Percentiles rank a stretch among this genome's conserved stretches.
These are phyloP conservation scores for Colletotrichum plurivorum DNA, from an alignment of 2,329 filamentous ascomycete species.

Conservation along the genomic window DNA sequence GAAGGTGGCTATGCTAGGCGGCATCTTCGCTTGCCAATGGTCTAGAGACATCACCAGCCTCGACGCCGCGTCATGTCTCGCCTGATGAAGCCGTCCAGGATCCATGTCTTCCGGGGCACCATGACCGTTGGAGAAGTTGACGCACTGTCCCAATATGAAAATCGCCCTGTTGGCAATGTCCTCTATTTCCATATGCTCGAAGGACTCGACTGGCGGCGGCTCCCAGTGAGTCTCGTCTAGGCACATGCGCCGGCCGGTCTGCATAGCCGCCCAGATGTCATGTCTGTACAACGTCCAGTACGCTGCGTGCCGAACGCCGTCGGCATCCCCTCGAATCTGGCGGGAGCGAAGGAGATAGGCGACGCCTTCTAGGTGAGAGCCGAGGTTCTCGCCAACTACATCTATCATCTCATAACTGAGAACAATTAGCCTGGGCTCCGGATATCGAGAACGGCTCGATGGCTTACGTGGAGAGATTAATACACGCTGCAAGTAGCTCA, in stretches of 20 bases:
- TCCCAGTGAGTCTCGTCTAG: background rate
- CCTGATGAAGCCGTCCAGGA: too few relatives aligned
- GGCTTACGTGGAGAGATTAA: too few relatives aligned
- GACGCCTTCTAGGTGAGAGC: constrained; percentile 56
- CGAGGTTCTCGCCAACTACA: too few relatives aligned
- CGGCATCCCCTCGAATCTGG: background rate
- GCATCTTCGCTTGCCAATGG: too few relatives aligned
- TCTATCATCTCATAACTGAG: too few relatives aligned
- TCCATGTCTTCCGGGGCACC: too few relatives aligned
- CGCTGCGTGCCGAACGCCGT: background rate
- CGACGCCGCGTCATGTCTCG: too few relatives aligned
- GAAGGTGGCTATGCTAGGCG: too few relatives aligned
- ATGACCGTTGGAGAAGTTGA: background rate
- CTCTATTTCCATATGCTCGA: background rate
- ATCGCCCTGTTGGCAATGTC: background rate
- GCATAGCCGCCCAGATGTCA: background rate
- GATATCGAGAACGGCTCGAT: too few relatives aligned
- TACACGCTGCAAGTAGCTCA: too few relatives aligned
- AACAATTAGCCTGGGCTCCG: too few relatives aligned
- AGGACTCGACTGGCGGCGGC: background rate
- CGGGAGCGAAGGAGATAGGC: constrained; percentile 44
- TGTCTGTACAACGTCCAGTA: background rate
- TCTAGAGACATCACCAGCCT: too few relatives aligned
- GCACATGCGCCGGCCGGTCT: background rate
- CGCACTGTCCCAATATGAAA: background rate